Conservation (phyloP, 495 filamentous ascomycete species). For the Penicillium tannophilum region DNA sequence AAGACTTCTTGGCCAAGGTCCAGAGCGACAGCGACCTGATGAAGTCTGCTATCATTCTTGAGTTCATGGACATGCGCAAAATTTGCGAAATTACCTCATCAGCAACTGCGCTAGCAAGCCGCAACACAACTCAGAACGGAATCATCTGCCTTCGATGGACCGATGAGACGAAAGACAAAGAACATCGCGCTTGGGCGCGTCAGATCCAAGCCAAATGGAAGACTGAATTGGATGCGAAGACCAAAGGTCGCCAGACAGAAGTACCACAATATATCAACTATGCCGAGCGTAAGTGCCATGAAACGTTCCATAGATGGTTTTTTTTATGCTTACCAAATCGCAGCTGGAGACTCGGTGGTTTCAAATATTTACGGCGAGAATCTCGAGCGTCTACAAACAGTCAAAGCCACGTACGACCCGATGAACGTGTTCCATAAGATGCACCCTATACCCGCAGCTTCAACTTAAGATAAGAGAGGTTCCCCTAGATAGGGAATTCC, state of each 20-base stretch:
- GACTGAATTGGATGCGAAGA: slow-evolving; percentile 21
- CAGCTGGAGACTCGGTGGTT: slow-evolving; percentile 38
- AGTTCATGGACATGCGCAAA: slow-evolving; percentile 40
- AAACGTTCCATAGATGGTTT: not conserved
- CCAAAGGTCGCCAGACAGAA: not conserved
- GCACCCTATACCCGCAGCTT: slow-evolving; percentile 26
- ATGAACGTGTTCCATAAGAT: slow-evolving; percentile 56
- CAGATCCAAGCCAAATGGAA: slow-evolving; percentile 35
- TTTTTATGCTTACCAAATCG: not conserved
- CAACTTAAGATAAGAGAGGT: too few species aligned
- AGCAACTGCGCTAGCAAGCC: slow-evolving; percentile 34
- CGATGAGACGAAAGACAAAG: slow-evolving; percentile 30
- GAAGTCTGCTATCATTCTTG: slow-evolving; percentile 33
- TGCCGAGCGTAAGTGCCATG: slow-evolving; percentile 40
- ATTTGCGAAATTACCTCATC: slow-evolving; percentile 28
- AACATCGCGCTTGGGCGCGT: slow-evolving; percentile 34
- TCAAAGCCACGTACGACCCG: slow-evolving; percentile 59
- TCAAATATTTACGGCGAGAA: slow-evolving; percentile 50
- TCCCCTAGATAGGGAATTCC: too few species aligned
- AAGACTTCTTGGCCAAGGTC: slow-evolving; percentile 40
- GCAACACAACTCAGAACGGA: slow-evolving; percentile 38
- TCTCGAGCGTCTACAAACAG: slow-evolving; percentile 37
- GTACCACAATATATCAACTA: slow-evolving; percentile 48
- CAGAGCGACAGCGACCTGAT: slow-evolving; percentile 23
- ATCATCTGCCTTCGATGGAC: slow-evolving; percentile 37